Conservation (phyloP, 345 rosid genomes). For the Eucalyptus camaldulensis region DNA sequence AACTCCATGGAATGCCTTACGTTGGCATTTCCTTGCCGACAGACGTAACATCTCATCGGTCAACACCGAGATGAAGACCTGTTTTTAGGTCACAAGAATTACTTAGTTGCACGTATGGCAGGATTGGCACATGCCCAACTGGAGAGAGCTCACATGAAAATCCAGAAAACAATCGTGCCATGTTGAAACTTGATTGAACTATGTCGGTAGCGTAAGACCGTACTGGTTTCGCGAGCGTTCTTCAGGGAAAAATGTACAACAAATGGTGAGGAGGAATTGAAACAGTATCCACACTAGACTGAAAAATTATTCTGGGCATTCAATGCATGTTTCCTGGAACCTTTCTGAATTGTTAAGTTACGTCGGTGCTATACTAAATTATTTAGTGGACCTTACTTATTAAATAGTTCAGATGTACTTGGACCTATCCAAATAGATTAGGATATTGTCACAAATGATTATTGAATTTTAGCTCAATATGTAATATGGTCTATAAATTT, state of each 20-base stretch:
- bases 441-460: too few species aligned
- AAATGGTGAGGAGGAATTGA: background rate
- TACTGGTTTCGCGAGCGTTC: background rate
- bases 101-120: background rate
- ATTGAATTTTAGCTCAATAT: too few species aligned
- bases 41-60: background rate
- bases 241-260: background rate
- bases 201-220: background rate
- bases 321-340: background rate
- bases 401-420: background rate
- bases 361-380: too few species aligned
- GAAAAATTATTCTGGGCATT: background rate
- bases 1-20: background rate
- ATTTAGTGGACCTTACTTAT: too few species aligned
- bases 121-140: background rate
- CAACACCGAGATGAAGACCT: background rate
- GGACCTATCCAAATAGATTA: background rate
- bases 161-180: background rate
- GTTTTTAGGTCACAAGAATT: background rate
- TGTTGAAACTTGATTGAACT: background rate
- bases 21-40: background rate
- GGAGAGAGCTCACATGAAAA: background rate
- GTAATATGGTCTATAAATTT: fast-evolving
- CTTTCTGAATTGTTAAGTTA: background rate
- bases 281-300: background rate